Conservation (phyloP, 805 yeast genomes). For the Kuraishia capsulata region DNA sequence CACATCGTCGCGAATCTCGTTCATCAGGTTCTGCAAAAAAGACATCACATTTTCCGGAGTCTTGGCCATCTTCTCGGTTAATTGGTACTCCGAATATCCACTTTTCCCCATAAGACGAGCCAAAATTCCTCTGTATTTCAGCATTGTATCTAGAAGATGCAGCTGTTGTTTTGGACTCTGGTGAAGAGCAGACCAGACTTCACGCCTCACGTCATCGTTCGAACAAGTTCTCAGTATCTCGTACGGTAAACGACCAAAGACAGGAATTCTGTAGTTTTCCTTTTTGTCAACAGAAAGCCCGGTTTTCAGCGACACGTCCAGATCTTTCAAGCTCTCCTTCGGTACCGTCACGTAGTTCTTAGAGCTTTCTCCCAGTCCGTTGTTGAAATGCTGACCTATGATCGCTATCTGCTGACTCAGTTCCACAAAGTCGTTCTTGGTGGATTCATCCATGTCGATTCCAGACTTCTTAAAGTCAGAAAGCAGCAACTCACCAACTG, state of each 20-base stretch:
- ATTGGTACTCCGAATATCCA: constrained; percentile 71
- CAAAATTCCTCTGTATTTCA: constrained; percentile 58
- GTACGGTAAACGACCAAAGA: constrained; percentile 57
- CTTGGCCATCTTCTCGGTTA: constrained; percentile 81
- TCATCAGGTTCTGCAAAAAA: constrained; percentile 55
- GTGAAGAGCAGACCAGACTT: constrained; percentile 70
- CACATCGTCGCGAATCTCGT: constrained; percentile 43
- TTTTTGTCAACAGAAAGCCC: constrained; percentile 20
- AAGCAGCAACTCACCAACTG: constrained; percentile 72
- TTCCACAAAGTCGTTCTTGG: constrained; percentile 62
- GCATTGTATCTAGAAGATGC: constrained; percentile 42
- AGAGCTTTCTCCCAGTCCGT: constrained; percentile 28
- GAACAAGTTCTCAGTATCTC: constrained; percentile 52
- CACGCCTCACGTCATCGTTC: constrained; percentile 46
- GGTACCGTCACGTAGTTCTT: constrained; percentile 18
- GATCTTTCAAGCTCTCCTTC: constrained; percentile 17
- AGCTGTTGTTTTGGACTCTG: constrained; percentile 59
- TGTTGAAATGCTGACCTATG: constrained; percentile 69
- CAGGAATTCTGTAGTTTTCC: constrained; percentile 40
- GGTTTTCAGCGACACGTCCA: constrained; percentile 10
- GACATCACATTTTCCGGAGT: constrained; percentile 65
- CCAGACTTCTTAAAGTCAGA: constrained; percentile 90
- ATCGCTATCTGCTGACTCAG: constrained; percentile 75
- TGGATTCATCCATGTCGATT: constrained; percentile 59
- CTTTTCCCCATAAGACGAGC: constrained; percentile 65